Conservation (phyloP, 352 stramenopile species). For the Phytophthora sansomeana region DNA sequence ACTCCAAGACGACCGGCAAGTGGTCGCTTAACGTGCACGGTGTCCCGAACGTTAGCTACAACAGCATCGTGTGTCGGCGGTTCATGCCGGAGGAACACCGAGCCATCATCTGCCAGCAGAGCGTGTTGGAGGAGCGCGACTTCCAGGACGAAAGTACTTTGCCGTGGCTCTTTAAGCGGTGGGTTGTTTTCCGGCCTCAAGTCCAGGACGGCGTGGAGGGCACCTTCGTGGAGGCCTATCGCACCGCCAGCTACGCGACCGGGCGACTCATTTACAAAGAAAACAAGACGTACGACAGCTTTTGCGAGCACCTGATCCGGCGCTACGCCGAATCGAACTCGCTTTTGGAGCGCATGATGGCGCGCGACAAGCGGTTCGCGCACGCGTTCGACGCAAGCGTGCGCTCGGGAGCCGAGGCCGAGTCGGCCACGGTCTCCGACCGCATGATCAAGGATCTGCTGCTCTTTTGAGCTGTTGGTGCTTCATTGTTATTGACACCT, state of each 20-base stretch:
- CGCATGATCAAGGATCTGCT: conserved; percentile 89
- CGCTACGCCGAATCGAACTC: conserved; percentile 87
- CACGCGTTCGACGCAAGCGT: conserved; percentile 52
- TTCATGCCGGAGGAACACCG: conserved; percentile 60
- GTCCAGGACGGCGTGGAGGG: conserved; percentile 77
- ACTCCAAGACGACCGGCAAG: conserved; percentile 86
- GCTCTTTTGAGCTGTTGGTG: conserved; percentile 59
- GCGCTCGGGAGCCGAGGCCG: conserved; percentile 50
- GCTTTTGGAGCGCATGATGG: conserved; percentile 87
- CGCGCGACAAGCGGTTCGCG: conserved; percentile 75
- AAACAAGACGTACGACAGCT: conserved; percentile 91
- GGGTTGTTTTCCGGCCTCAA: conserved; percentile 84
- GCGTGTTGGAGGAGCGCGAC: conserved; percentile 83
- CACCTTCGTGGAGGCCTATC: conserved; percentile 84
- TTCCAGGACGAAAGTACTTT: conserved; percentile 83
- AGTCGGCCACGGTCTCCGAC: conserved; percentile 76
- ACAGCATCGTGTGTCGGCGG: conserved; percentile 78
- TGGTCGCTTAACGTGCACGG: conserved; percentile 87
- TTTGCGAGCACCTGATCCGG: conserved; percentile 89
- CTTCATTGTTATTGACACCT: conserved; percentile 27
- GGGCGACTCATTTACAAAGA: conserved; percentile 89
- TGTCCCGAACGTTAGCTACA: conserved; percentile 89
- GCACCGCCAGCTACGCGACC: conserved; percentile 85
- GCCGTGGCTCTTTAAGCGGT: conserved; percentile 90
- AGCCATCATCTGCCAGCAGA: conserved; percentile 87